Conservation (phyloP, 352 stramenopile genomes). For the Phytophthora tubulina region DNA sequence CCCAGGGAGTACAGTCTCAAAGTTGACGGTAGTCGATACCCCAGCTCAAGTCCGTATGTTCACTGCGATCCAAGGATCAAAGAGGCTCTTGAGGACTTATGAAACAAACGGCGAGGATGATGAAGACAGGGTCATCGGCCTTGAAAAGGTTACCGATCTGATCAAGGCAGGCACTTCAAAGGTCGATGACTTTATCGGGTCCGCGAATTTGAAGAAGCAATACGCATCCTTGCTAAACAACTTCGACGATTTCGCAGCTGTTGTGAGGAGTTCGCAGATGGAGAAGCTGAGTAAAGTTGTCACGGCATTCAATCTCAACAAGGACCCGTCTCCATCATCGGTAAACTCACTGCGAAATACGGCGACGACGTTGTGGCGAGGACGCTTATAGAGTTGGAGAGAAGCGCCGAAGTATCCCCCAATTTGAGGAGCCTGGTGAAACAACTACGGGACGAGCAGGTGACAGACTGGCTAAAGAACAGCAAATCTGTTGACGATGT, state of each 20-base stretch:
- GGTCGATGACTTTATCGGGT: background rate
- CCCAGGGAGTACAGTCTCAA: too few relatives aligned
- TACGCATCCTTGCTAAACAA: background rate
- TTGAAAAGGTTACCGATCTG: too few relatives aligned
- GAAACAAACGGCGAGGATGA: too few relatives aligned
- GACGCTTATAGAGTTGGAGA: background rate
- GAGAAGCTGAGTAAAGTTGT: background rate
- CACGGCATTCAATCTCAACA: background rate
- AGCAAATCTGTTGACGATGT: background rate
- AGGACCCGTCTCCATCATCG: background rate
- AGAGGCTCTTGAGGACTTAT: too few relatives aligned
- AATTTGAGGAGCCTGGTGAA: background rate
- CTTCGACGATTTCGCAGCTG: background rate
- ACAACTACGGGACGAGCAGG: background rate
- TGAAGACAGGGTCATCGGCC: too few relatives aligned
- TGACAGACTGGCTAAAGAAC: background rate
- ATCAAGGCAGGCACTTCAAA: background rate
- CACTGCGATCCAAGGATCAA: too few relatives aligned
- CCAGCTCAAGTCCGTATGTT: too few relatives aligned
- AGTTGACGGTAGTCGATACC: too few relatives aligned
- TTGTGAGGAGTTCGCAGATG: slow-evolving; percentile 33
- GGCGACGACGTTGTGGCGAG: slow-evolving; percentile 5
- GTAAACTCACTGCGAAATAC: background rate
- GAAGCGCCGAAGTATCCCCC: background rate
- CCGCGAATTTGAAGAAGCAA: background rate